Conservation (phyloP, 192 early-diverging fungal genomes). For the Entophlyctis luteolus region DNA sequence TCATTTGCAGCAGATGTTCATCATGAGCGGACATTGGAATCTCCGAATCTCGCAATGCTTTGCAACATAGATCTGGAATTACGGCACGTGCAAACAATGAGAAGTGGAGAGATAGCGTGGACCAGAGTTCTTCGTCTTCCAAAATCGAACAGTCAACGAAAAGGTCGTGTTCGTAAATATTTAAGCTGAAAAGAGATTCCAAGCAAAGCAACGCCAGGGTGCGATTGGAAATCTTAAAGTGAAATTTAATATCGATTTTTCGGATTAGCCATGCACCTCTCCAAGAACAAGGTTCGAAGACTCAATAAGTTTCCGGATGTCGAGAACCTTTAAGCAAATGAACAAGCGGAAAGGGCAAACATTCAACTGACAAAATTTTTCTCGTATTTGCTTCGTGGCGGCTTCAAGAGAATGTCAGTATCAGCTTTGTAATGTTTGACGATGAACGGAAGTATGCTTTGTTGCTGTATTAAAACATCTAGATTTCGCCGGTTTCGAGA, state of each 20-base stretch:
- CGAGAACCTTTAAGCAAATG: not conserved
- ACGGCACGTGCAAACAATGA: not conserved
- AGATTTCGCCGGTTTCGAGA: constrained; percentile 19
- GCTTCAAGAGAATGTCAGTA: not conserved
- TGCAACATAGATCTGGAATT: not conserved
- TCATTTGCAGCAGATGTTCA: not conserved
- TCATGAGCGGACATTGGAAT: not conserved
- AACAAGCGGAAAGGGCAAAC: not conserved
- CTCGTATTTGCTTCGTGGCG: constrained; percentile 19
- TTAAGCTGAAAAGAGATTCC: not conserved
- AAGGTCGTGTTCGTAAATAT: not conserved
- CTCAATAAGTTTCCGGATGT: constrained; percentile 11
- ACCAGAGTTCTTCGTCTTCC: not conserved
- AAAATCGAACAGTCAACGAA: not conserved
- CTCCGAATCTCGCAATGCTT: not conserved
- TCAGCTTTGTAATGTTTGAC: not conserved
- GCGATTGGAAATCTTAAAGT: constrained; percentile 1
- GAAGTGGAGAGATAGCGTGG: not conserved
- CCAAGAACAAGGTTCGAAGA: not conserved
- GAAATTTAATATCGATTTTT: not conserved
- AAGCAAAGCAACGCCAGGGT: not conserved
- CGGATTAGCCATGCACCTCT: not conserved
- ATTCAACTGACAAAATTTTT: constrained; percentile 3
- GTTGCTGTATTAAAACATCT: not conserved
- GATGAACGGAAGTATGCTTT: constrained; percentile 6